Percentiles rank a stretch among this genome's conserved stretches.
Conservation (phyloP, 179 eudicot species). For the Nepenthes alata region DNA sequence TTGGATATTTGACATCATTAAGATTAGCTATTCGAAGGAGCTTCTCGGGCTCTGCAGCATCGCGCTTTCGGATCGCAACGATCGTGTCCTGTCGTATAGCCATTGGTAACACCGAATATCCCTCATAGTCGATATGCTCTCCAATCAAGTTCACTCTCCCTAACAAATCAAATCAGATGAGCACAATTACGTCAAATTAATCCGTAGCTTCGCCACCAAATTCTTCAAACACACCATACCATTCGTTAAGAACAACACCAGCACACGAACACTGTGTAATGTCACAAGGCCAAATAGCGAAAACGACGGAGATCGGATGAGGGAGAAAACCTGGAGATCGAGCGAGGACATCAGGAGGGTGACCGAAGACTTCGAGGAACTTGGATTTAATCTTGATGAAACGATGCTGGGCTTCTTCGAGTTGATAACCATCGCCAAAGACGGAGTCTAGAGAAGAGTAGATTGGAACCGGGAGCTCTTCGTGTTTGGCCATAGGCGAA, state of each 20-base stretch:
- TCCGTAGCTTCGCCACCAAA: neutral
- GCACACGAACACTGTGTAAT: too few species aligned
- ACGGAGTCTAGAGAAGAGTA: slow-evolving; percentile 38
- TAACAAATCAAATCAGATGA: slow-evolving; percentile 11
- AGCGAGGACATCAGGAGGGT: slow-evolving; percentile 53
- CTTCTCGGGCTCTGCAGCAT: slow-evolving; percentile 32
- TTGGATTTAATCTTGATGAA: slow-evolving; percentile 51
- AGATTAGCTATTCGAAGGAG: slow-evolving; percentile 60
- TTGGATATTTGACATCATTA: slow-evolving; percentile 45
- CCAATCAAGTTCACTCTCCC: slow-evolving; percentile 95
- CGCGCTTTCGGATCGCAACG: slow-evolving; percentile 59
- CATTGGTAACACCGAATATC: slow-evolving; percentile 95
- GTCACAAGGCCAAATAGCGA: too few species aligned
- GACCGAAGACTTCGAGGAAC: slow-evolving; percentile 47
- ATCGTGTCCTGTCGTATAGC: slow-evolving; percentile 87
- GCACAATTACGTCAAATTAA: slow-evolving; percentile 2
- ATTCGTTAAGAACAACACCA: too few species aligned
- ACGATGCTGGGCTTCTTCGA: slow-evolving; percentile 59
- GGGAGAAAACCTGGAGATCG: slow-evolving; percentile 61
- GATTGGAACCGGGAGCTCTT: slow-evolving; percentile 62
- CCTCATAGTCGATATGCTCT: slow-evolving; percentile 91
- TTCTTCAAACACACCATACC: neutral
- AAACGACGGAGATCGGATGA: neutral
- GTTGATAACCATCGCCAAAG: slow-evolving; percentile 50
- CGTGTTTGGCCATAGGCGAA: slow-evolving; percentile 58